phyloP scores from a whole-genome alignment of 352 stramenopile genomes.

The Pythium graminicola region DNA sequence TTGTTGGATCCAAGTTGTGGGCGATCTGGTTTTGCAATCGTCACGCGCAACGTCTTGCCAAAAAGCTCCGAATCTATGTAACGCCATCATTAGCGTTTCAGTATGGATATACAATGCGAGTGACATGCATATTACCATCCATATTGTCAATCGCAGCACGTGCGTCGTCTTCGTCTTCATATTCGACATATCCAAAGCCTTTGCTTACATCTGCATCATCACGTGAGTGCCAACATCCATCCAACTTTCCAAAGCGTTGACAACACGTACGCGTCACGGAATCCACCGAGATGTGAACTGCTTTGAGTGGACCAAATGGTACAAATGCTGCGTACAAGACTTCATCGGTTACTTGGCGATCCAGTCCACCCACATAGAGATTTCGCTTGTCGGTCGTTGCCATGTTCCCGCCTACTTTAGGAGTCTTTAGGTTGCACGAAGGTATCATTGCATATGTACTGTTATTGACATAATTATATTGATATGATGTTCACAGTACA shows the following conservation, averaged over 20 bases:
- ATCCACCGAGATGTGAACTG: slow-evolving; percentile 71
- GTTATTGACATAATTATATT: slow-evolving; percentile 19
- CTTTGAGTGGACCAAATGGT: slow-evolving; percentile 76
- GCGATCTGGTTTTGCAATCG: slow-evolving; percentile 83
- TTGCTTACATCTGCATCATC: slow-evolving; percentile 61
- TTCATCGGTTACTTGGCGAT: slow-evolving; percentile 82
- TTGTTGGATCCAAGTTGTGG: slow-evolving; percentile 71
- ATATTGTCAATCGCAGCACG: slow-evolving; percentile 94
- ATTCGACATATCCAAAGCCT: slow-evolving; percentile 94
- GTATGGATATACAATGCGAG: too few species aligned
- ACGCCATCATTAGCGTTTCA: slow-evolving; percentile 2
- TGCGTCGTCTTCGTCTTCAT: slow-evolving; percentile 84
- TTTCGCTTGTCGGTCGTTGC: slow-evolving; percentile 43
- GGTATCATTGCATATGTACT: slow-evolving; percentile 8
- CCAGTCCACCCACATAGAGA: slow-evolving; percentile 90
- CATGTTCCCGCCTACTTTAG: slow-evolving; percentile 6
- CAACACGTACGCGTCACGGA: slow-evolving; percentile 50
- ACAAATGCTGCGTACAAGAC: slow-evolving; percentile 83
- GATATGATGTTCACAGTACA: slow-evolving; percentile 6
- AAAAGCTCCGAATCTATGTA: slow-evolving; percentile 86
- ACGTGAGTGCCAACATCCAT: too few species aligned
- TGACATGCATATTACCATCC: too few species aligned
- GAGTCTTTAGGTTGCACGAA: slow-evolving; percentile 12
- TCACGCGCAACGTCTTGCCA: slow-evolving; percentile 87
- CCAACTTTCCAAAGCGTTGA: too few species aligned